Evolutionary conservation across 805 yeast genomes (phyloP).

Genomic region (Candida andamanensis): DNA sequence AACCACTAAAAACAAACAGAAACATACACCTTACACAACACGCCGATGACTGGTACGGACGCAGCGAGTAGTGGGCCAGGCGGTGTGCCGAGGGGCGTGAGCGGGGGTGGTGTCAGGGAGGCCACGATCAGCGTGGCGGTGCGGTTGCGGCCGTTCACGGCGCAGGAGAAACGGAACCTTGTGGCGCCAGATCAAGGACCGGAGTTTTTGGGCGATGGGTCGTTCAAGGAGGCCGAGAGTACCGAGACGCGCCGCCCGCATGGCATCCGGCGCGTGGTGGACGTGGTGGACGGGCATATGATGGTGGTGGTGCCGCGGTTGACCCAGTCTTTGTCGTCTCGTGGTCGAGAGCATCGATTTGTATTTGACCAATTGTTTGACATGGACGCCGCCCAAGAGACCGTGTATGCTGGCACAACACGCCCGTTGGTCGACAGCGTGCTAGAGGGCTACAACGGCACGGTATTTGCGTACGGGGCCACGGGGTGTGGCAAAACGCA

Average conservation of each 20-base stretch:
- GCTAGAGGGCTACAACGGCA: constrained; percentile 81
- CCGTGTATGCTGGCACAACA: constrained; percentile 64
- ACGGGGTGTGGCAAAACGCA: constrained; percentile 98
- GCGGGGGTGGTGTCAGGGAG: constrained; percentile 27
- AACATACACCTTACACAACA: too few relatives aligned
- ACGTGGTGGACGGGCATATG: constrained; percentile 82
- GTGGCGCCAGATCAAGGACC: constrained; percentile 34
- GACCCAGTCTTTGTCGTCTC: constrained; percentile 30
- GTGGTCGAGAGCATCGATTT: constrained; percentile 70
- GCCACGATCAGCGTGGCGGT: constrained; percentile 75
- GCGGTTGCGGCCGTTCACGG: constrained; percentile 79
- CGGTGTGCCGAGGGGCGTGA: too few relatives aligned
- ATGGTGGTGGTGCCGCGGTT: constrained; percentile 60
- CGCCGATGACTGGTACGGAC: too few relatives aligned
- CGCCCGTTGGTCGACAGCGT: constrained; percentile 68
- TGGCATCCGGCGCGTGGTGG: constrained; percentile 64
- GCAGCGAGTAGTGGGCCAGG: too few relatives aligned
- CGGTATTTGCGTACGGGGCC: constrained; percentile 95
- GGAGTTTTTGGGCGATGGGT: constrained; percentile 52
- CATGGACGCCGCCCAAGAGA: constrained; percentile 55
- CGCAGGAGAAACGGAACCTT: constrained; percentile 46
- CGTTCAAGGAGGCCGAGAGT: constrained; percentile 22
- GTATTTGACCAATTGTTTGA: constrained; percentile 80
- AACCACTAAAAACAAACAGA: too few relatives aligned
- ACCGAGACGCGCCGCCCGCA: constrained; percentile 26